Base-by-base conservation (phyloP, 1,139 yeast genomes). In the Insectozyma bohioensis region DNA sequence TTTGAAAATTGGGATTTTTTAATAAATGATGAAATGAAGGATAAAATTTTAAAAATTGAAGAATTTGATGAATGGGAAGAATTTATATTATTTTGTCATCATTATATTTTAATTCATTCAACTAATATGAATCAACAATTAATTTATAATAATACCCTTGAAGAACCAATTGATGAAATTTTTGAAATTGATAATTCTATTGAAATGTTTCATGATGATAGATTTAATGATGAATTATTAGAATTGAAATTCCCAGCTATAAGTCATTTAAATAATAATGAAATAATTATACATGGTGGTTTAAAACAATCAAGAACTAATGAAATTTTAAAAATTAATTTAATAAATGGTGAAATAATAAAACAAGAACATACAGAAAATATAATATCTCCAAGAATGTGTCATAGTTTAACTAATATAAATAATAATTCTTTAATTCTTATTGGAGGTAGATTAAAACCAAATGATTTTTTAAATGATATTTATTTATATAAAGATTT, bases 41-140 rank as follows among this genome's bases (percentile, higher is more conserved):
- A 41, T 0, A 55, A 58, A 31, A 72, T 85, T 12, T 67, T 65
- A 10, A 36, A 52, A 2, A 68, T 81, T 17, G 95, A 85, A 52
- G 75, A 74, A 6, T 85, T 85, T 55, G 95, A 85, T 51, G 95
- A 85, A 56, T 75, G 85, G 78, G 95, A 85, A 54, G 95, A 85
- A 53, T 85, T 85, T 43, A 71, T 80, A 18, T 54, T 83, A 12
- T 85, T 84, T 49, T 79, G 88, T 42, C 94, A 84, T 46, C 94
- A 85, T 51, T 85, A 85, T 50, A 66, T 80, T 24, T 65, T 83
- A 20, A 63, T 81, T 4, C 88, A 83, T 54, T 86, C 88, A 1
- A 68, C 80, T 1, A 78, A 74, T 48, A 39, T 40, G n/a, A 37
- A 37, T 28, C 15, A 12, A 5, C 47, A 40, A 25, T 31, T 45